Evolutionary conservation across 306 rosid species (phyloP).

Genomic region (Lathyrus tuberosus): DNA sequence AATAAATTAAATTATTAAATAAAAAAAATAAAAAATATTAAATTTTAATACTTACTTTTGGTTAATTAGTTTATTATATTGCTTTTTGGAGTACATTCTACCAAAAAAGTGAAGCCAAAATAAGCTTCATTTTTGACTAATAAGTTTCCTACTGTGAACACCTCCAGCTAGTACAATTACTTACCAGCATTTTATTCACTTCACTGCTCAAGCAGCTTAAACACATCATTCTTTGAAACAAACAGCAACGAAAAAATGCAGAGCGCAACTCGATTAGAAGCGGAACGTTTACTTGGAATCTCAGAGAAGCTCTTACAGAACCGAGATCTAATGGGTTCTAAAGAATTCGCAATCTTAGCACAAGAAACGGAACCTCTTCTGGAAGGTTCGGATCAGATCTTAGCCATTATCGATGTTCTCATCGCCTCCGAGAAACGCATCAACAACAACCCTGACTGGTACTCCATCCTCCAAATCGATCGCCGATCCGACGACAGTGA

Average conservation of each 20-base stretch:
- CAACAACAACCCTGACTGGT: conserved; percentile 87
- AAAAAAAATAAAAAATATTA: too few relatives aligned
- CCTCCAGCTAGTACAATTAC: too few relatives aligned
- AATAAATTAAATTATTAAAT: too few relatives aligned
- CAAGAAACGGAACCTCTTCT: conserved; percentile 89
- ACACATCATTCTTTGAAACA: too few relatives aligned
- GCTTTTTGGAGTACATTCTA: too few relatives aligned
- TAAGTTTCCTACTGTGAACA: too few relatives aligned
- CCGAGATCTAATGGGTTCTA: conserved; percentile 77
- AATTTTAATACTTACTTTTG: too few relatives aligned
- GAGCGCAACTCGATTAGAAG: conserved; percentile 62
- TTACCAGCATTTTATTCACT: background rate
- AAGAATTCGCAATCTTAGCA: conserved; percentile 81
- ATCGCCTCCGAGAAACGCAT: conserved; percentile 73
- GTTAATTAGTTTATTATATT: too few relatives aligned
- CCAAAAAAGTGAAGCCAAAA: too few relatives aligned
- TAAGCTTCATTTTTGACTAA: too few relatives aligned
- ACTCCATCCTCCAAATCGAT: conserved; percentile 73
- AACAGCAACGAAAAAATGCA: conserved; percentile 10
- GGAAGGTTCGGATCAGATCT: conserved; percentile 94
- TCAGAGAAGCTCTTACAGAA: conserved; percentile 74
- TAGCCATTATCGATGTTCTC: conserved; percentile 82
- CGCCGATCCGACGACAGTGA: conserved; percentile 68
- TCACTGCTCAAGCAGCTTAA: background rate
- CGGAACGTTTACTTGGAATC: conserved; percentile 77